A percentile compares a stretch with the other conserved stretches of the same genome.
phyloP scores from a whole-genome alignment of 805 yeast species.

The Candida tammaniensis region DNA sequence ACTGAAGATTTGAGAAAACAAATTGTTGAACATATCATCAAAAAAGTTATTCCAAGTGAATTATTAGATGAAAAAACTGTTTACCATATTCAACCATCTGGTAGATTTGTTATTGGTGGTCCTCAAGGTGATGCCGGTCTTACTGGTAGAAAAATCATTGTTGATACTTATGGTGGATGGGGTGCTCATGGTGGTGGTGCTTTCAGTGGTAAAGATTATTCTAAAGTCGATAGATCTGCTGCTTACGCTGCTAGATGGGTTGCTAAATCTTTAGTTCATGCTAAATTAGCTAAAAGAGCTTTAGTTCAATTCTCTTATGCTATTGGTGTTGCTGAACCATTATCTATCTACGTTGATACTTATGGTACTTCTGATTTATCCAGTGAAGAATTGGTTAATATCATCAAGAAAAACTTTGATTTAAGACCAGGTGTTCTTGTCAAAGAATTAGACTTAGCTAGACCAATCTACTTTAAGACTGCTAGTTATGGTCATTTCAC shows the following conservation, averaged over 20 bases:
- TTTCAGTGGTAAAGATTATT: conserved; percentile 99
- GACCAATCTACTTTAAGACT: conserved; percentile 98
- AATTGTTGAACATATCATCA: conserved; percentile 75
- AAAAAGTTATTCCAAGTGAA: conserved; percentile 88
- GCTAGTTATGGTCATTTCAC: conserved; percentile 99
- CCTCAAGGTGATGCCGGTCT: conserved; percentile 99
- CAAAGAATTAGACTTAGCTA: conserved; percentile 92
- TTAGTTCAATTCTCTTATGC: conserved; percentile 99
- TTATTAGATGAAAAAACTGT: conserved; percentile 91
- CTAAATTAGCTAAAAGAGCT: conserved; percentile 95
- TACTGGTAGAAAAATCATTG: conserved; percentile 99
- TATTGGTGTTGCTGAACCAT: conserved; percentile 99
- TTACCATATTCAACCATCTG: conserved; percentile 99
- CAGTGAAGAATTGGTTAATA: conserved; percentile 85
- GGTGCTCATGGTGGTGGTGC: conserved; percentile 99
- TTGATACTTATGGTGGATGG: conserved; percentile 99
- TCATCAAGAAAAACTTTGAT: conserved; percentile 93
- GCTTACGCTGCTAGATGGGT: conserved; percentile 99
- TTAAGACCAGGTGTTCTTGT: conserved; percentile 99
- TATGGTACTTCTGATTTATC: conserved; percentile 95
- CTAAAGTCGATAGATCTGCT: conserved; percentile 99
- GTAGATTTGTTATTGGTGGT: conserved; percentile 99
- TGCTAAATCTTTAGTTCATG: conserved; percentile 94
- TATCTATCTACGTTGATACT: conserved; percentile 94
- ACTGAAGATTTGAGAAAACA: conserved; percentile 87